Base-by-base conservation (phyloP, 2,329 filamentous ascomycete genomes). In the Colletotrichum tropicicola region DNA sequence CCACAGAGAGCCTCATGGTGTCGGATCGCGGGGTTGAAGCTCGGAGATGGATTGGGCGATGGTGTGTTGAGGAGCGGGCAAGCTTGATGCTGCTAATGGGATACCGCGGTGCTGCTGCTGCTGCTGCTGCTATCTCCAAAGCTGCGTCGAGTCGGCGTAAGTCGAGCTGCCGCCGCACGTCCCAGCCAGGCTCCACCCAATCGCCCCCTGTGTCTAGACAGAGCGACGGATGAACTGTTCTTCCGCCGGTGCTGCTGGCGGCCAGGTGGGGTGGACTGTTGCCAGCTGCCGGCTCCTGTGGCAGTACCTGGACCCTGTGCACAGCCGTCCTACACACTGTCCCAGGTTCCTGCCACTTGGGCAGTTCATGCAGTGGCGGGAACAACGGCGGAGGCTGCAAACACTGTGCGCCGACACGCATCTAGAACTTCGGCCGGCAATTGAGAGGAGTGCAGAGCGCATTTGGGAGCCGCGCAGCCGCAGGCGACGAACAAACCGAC, bases 1-100 rank as follows among this genome's bases (percentile, higher is more conserved):
- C 79, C 67, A 77, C 68, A 64, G 70, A 75, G 70, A 81, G 77
- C 78, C 80, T 82, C 80, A 82, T 82, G 73, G 71, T 80, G 74
- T 52, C 44, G n/a, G 5, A 19, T 43, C 12, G 7, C 17, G 17
- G 19, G 10, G n/a, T 21, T 21, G 17, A 19, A 47, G 30, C 28
- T 57, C 56, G 55, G 21, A 23, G 49, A 49, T 56, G 23, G 28
- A 49, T 19, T 28, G 25, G 23, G 35, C 47, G 55, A 59, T 60
- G 53, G 30, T 8, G n/a, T 51, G 43, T 25, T 51, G 35, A 43
- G 19, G n/a, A 17, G 19, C 28, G 49, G 37, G 43, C 47, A 28
- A 59, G 48, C 51, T 53, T 45, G 66, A 68, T 64, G 66, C 41
- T 32, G 53, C 43, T 54, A n/a, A n/a, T n/a, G n/a, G n/a, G n/a